Evolutionary conservation across 139 green algal species (phyloP).

Genomic region (Chlorella sp.): DNA sequence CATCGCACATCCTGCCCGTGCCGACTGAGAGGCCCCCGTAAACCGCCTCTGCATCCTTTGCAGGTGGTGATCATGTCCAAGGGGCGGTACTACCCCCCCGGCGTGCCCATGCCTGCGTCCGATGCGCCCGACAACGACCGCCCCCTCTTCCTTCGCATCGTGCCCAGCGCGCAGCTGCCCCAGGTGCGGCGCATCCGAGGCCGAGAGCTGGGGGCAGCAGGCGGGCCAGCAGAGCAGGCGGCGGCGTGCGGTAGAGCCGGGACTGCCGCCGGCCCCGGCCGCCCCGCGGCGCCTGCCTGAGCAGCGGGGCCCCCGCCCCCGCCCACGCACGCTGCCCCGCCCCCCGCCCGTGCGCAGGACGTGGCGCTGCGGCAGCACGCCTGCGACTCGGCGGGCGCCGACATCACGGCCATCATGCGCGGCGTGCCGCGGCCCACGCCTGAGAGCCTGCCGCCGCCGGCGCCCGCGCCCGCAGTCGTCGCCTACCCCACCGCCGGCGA

Average conservation of each 20-base stretch:
- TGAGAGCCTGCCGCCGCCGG: not conserved
- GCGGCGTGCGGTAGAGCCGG: not conserved
- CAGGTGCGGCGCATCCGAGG: not conserved
- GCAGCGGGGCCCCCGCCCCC: too few relatives aligned
- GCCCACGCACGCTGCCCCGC: not conserved
- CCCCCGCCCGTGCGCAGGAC: not conserved
- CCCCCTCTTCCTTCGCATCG: slow-evolving; percentile 24
- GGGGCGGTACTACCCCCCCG: slow-evolving; percentile 25
- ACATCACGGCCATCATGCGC: slow-evolving; percentile 9
- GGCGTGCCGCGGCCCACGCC: not conserved
- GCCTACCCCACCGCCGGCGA: not conserved
- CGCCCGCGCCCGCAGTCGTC: not conserved
- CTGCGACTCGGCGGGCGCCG: slow-evolving; percentile 11
- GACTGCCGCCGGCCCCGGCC: not conserved
- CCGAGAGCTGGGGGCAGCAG: not conserved
- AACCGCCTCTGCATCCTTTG: not conserved
- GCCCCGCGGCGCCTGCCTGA: not conserved
- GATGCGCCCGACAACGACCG: slow-evolving; percentile 10
- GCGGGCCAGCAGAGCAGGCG: too few relatives aligned
- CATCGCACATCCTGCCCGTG: too few relatives aligned
- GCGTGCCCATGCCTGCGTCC: not conserved
- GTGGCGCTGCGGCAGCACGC: not conserved
- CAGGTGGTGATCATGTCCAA: not conserved
- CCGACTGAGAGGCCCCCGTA: too few relatives aligned
- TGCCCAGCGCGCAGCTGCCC: slow-evolving; percentile 6